Conservation (phyloP, 75 land plant species). For the Azolla pinnata region DNA sequence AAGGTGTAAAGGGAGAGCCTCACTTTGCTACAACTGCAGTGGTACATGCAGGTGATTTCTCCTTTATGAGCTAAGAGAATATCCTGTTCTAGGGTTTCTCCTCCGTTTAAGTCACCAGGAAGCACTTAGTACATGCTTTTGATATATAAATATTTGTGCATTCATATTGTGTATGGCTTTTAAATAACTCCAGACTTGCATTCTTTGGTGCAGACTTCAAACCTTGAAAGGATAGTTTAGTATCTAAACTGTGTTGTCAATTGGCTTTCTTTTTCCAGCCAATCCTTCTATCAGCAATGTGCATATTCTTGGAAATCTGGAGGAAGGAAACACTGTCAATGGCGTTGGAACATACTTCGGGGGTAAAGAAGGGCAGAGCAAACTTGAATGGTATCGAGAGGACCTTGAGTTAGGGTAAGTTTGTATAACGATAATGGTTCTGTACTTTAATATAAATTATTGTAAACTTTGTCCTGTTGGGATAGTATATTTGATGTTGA, state of each 20-base stretch:
- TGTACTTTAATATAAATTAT: too few relatives aligned
- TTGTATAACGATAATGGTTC: too few relatives aligned
- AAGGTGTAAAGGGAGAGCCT: conserved; percentile 86
- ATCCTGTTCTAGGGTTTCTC: too few relatives aligned
- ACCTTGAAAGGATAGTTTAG: neutral
- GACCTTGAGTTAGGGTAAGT: conserved; percentile 60
- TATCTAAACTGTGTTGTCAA: neutral
- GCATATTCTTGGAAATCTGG: conserved; percentile 52
- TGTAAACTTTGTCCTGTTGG: too few relatives aligned
- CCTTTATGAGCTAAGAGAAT: too few relatives aligned
- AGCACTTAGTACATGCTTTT: too few relatives aligned
- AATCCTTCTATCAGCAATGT: conserved; percentile 76
- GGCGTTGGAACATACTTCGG: conserved; percentile 87
- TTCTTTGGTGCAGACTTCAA: too few relatives aligned
- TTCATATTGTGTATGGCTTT: too few relatives aligned
- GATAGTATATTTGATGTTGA: too few relatives aligned
- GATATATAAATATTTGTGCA: too few relatives aligned
- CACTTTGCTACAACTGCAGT: conserved; percentile 77
- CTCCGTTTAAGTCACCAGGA: too few relatives aligned
- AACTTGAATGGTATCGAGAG: conserved; percentile 83
- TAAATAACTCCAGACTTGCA: too few relatives aligned
- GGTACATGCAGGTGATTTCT: conserved; percentile 70
- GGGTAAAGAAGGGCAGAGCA: conserved; percentile 91
- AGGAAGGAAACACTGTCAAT: conserved; percentile 60
- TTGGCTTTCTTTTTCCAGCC: conserved; percentile 35